phyloP scores from a whole-genome alignment of 1,284 basidiomycete genomes.

The Trametes hirsuta region DNA sequence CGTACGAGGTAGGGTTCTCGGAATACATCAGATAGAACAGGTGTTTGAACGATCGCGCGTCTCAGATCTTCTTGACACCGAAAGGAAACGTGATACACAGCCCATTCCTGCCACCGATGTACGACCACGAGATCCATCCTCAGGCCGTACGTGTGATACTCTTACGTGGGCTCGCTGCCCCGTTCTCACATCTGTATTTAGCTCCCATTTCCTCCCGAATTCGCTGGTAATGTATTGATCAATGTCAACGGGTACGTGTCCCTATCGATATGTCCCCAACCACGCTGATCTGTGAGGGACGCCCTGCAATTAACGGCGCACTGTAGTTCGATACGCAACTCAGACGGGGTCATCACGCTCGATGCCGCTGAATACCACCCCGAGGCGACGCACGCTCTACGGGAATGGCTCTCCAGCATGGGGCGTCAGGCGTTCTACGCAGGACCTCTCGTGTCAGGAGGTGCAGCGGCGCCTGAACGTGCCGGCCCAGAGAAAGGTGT shows the following conservation, averaged over 20 bases:
- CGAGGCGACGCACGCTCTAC: not conserved
- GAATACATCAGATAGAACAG: not conserved
- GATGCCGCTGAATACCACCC: not conserved
- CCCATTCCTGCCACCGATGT: slow-evolving; percentile 24
- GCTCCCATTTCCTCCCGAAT: not conserved
- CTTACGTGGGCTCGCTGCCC: not conserved
- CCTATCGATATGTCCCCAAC: not conserved
- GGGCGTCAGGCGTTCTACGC: not conserved
- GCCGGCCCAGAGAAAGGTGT: not conserved
- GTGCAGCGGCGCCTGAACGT: not conserved
- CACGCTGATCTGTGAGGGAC: not conserved
- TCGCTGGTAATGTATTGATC: slow-evolving; percentile 3
- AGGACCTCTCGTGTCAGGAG: not conserved
- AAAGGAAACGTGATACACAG: slow-evolving; percentile 3
- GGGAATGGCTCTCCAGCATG: not conserved
- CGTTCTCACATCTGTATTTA: not conserved
- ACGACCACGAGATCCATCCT: slow-evolving; percentile 26
- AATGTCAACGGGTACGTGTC: slow-evolving; percentile 4
- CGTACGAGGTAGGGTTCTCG: slow-evolving; percentile 11
- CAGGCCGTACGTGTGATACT: slow-evolving; percentile 16
- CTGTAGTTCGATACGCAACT: not conserved
- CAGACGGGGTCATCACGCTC: not conserved
- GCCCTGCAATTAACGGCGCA: too few species aligned
- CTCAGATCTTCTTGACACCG: slow-evolving; percentile 3
- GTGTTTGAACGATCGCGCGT: not conserved